phyloP scores from a whole-genome alignment of 768 basidiomycete species.

The Pulveroboletus sp. region DNA sequence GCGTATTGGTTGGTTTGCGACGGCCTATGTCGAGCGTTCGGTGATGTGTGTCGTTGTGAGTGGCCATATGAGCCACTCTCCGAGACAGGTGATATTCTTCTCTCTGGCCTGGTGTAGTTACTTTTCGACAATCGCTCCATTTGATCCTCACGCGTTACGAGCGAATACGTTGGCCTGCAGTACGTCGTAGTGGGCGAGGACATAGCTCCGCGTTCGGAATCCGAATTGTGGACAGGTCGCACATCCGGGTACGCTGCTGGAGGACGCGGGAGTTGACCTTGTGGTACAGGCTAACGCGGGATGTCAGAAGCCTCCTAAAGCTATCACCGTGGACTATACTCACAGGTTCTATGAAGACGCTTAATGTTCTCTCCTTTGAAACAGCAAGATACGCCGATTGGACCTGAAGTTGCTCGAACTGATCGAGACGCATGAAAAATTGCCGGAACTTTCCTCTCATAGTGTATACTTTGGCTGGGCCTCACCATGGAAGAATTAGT shows the following conservation, averaged over 20 bases:
- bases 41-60: conserved; percentile 11
- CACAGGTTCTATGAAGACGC: conserved; percentile 57
- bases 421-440: conserved; percentile 57
- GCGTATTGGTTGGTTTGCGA: neutral
- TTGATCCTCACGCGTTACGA: conserved; percentile 24
- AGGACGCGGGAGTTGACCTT: conserved; percentile 27
- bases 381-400: conserved; percentile 56
- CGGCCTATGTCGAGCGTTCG: neutral
- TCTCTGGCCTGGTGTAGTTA: conserved; percentile 9
- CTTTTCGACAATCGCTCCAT: conserved; percentile 26
- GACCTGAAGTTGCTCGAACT: conserved; percentile 45
- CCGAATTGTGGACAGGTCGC: conserved; percentile 10
- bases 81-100: conserved; percentile 13
- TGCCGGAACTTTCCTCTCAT: conserved; percentile 67
- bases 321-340: conserved; percentile 14
- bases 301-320: conserved; percentile 4
- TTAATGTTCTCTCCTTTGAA: conserved; percentile 48
- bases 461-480: conserved; percentile 64
- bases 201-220: conserved; percentile 18
- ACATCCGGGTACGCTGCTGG: conserved; percentile 6
- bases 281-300: conserved; percentile 19
- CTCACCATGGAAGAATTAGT: conserved; percentile 29
- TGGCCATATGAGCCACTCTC: conserved; percentile 17
- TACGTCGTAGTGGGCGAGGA: conserved; percentile 1
- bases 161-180: conserved; percentile 6